phyloP scores from a whole-genome alignment of 495 filamentous ascomycete genomes.

The Aspergillus steynii region DNA sequence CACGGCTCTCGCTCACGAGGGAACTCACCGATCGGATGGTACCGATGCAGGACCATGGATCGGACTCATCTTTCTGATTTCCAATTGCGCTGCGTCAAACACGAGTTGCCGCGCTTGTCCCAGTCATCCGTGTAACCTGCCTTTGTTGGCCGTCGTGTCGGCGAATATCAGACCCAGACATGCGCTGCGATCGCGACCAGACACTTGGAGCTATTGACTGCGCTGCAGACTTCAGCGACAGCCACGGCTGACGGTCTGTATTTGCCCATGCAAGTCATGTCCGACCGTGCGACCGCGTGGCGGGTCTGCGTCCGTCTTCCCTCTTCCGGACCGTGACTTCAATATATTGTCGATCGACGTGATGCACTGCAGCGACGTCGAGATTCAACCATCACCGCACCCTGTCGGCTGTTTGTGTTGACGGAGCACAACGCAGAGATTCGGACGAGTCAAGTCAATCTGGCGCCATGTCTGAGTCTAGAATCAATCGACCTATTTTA shows the following conservation, averaged over 20 bases:
- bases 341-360: neutral
- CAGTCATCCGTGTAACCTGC: neutral
- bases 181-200: neutral
- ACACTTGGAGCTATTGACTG: neutral
- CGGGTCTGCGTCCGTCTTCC: neutral
- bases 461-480: neutral
- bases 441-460: neutral
- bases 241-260: no score
- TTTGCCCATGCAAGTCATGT: neutral
- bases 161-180: neutral
- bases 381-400: neutral
- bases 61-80: neutral
- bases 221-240: neutral
- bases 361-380: neutral
- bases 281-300: neutral
- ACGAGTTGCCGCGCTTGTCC: neutral
- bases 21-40: neutral
- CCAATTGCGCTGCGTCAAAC: neutral
- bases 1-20: no score
- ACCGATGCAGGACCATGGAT: neutral
- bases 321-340: neutral
- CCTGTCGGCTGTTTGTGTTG: neutral
- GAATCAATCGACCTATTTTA: neutral
- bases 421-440: neutral
- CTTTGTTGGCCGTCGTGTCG: neutral